These are phyloP conservation scores for Gossypium schwendimanii DNA, from an alignment of 441 rosid species.

Conservation along the genomic window DNA sequence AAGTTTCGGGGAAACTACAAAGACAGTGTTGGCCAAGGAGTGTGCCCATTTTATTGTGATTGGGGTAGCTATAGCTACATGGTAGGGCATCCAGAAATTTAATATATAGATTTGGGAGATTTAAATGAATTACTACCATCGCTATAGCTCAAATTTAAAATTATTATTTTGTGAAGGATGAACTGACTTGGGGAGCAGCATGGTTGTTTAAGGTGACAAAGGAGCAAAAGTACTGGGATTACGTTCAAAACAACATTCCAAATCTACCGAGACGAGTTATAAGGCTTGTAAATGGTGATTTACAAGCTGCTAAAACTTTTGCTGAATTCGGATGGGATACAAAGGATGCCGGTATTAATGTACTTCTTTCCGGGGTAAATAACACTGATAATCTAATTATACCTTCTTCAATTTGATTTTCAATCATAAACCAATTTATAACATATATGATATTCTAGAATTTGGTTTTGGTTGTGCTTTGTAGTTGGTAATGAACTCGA, in stretches of 20 bases:
- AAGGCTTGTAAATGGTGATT: background rate
- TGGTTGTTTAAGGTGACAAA: slow-evolving; percentile 33
- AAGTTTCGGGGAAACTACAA: slow-evolving; percentile 23
- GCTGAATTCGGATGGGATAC: slow-evolving; percentile 38
- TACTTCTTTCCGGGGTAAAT: slow-evolving; percentile 28
- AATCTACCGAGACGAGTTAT: background rate
- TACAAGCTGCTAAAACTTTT: background rate
- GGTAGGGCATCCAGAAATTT: slow-evolving; percentile 14
- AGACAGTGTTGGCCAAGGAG: slow-evolving; percentile 17
- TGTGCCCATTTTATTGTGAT: slow-evolving; percentile 36
- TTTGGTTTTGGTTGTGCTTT: background rate
- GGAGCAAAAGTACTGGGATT: slow-evolving; percentile 17
- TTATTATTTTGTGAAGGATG: slow-evolving; percentile 24
- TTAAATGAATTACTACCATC: background rate
- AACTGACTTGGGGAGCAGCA: slow-evolving; percentile 35
- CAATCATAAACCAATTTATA: background rate
- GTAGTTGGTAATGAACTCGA: slow-evolving; percentile 18
- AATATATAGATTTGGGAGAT: background rate
- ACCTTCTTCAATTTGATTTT: background rate
- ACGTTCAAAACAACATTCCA: slow-evolving; percentile 13
- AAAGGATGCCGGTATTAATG: slow-evolving; percentile 30
- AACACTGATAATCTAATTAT: background rate
- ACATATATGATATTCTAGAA: background rate
- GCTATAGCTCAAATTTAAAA: background rate
- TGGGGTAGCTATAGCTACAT: slow-evolving; percentile 29